Evolutionary conservation across 805 yeast species (phyloP).

Genomic region (Barnettozyma pratensis): DNA sequence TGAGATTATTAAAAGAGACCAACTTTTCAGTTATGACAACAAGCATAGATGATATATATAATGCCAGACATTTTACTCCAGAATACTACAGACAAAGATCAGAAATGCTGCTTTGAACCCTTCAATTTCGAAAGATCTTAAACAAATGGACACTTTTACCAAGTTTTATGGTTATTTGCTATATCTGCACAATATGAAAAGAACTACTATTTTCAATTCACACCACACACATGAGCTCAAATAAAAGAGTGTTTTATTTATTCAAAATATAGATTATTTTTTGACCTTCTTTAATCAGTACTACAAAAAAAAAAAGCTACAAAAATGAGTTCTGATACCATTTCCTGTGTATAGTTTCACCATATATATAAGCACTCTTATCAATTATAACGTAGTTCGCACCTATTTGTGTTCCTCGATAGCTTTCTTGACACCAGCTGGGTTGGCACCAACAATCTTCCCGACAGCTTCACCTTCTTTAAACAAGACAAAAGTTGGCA

Average conservation of each 20-base stretch:
- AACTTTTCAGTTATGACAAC: slow-evolving; percentile 11
- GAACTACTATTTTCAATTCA: not conserved
- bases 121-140: too few species aligned
- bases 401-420: slow-evolving; percentile 25
- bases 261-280: not conserved
- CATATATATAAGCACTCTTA: not conserved
- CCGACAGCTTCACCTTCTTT: slow-evolving; percentile 55
- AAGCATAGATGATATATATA: slow-evolving; percentile 4
- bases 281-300: too few species aligned
- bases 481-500: slow-evolving; percentile 70
- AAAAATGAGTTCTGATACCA: too few species aligned
- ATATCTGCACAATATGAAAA: not conserved
- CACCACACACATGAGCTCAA: not conserved
- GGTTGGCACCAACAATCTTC: slow-evolving; percentile 60
- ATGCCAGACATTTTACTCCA: not conserved
- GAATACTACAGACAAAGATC: not conserved
- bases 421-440: slow-evolving; percentile 28
- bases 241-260: not conserved
- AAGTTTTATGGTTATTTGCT: too few species aligned
- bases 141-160: too few species aligned
- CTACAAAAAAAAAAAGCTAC: too few species aligned
- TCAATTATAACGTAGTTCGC: not conserved
- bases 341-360: not conserved
- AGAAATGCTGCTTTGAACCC: not conserved
- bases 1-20: slow-evolving; percentile 24